Evolutionary conservation across 768 basidiomycete species (phyloP).

Genomic region (Boletus fagicola): DNA sequence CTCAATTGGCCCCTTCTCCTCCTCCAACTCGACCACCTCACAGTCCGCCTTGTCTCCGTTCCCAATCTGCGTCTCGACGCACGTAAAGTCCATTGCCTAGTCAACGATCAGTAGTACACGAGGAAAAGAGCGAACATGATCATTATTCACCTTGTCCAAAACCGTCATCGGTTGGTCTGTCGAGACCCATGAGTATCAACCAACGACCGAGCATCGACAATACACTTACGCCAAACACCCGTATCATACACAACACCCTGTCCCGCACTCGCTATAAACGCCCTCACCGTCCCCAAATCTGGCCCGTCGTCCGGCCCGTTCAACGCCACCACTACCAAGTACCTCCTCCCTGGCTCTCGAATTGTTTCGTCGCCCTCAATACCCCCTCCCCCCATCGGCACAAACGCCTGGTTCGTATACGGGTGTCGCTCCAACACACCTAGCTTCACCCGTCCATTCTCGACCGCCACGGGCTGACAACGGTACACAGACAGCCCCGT

Average conservation of each 20-base stretch:
- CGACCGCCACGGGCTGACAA: slow-evolving; percentile 53
- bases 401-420: slow-evolving; percentile 88
- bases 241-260: slow-evolving; percentile 87
- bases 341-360: slow-evolving; percentile 49
- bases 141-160: slow-evolving; percentile 53
- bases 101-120: slow-evolving; percentile 10
- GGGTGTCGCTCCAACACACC: slow-evolving; percentile 85
- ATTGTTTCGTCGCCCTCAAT: slow-evolving; percentile 43
- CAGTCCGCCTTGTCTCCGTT: slow-evolving; percentile 77
- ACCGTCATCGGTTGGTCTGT: slow-evolving; percentile 93
- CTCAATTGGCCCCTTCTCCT: neutral
- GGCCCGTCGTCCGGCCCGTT: slow-evolving; percentile 77
- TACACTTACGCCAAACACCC: slow-evolving; percentile 85
- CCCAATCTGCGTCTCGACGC: slow-evolving; percentile 92
- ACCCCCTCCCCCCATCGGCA: slow-evolving; percentile 79
- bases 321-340: slow-evolving; percentile 85
- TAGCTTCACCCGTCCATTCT: slow-evolving; percentile 54
- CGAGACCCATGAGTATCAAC: slow-evolving; percentile 11
- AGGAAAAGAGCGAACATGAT: neutral
- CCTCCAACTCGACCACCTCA: slow-evolving; percentile 63
- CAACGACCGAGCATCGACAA: neutral
- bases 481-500: slow-evolving; percentile 81
- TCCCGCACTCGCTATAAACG: slow-evolving; percentile 74
- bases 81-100: slow-evolving; percentile 76
- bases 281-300: slow-evolving; percentile 68